Percentiles rank a stretch among this genome's conserved stretches.
These are phyloP conservation scores for Psilocybe mexicana DNA, from an alignment of 1,284 basidiomycete species.

Conservation along the genomic window DNA sequence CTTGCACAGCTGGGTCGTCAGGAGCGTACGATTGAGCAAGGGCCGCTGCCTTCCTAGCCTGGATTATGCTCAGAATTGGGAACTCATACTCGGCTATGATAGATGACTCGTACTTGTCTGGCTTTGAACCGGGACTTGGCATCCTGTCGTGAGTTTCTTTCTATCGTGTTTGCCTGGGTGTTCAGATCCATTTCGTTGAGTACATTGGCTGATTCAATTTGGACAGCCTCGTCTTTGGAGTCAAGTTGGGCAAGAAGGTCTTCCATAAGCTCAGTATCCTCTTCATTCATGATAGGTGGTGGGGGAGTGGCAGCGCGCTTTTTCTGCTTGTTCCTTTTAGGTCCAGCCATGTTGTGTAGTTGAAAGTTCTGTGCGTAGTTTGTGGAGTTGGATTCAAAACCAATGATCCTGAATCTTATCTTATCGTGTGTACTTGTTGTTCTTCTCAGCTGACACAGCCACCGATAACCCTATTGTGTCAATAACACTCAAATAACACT, in stretches of 20 bases:
- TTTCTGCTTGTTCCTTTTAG: constrained; percentile 51
- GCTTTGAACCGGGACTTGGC: constrained; percentile 76
- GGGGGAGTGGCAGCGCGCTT: constrained; percentile 37
- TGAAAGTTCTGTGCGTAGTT: too few relatives aligned
- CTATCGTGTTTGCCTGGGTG: constrained; percentile 39
- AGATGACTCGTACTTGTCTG: constrained; percentile 56
- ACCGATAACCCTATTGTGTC: background rate
- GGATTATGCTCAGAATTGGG: background rate
- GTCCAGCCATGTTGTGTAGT: constrained; percentile 38
- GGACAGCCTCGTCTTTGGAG: constrained; percentile 50
- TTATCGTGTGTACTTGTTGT: constrained; percentile 4
- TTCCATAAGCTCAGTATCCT: constrained; percentile 64
- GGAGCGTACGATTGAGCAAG: constrained; percentile 61
- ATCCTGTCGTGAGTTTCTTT: constrained; percentile 56
- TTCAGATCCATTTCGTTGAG: constrained; percentile 48
- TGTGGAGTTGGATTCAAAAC: constrained; percentile 34
- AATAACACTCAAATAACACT: background rate
- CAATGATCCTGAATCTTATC: constrained; percentile 17
- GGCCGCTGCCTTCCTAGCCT: constrained; percentile 76
- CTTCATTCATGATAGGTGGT: constrained; percentile 31
- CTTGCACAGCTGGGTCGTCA: constrained; percentile 63
- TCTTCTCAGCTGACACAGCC: background rate
- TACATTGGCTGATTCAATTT: constrained; percentile 50
- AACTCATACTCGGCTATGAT: background rate
- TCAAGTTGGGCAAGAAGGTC: constrained; percentile 76